phyloP scores from a whole-genome alignment of 2,329 filamentous ascomycete genomes.

The Xylaria sp. region DNA sequence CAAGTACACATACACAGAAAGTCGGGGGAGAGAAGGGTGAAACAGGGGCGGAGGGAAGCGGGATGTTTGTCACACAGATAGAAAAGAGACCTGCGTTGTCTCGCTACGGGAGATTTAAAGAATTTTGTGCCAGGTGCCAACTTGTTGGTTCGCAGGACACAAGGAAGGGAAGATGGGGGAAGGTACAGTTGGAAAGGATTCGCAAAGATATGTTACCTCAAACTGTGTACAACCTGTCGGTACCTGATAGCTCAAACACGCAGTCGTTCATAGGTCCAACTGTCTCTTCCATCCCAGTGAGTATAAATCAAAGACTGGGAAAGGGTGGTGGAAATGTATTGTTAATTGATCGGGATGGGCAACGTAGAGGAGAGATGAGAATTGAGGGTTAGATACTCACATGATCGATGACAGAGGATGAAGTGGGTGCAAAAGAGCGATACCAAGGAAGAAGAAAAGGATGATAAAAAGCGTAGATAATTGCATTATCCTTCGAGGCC shows the following conservation, averaged over 20 bases:
- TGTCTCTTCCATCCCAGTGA: not conserved
- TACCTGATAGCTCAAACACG: constrained; percentile 6
- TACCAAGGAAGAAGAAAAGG: not conserved
- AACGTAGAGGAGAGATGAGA: not conserved
- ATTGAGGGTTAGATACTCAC: not conserved
- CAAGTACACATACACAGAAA: constrained; percentile 18
- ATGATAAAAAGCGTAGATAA: not conserved
- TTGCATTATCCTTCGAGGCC: not conserved
- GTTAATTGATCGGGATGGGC: not conserved
- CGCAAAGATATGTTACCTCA: constrained; percentile 6
- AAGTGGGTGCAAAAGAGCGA: not conserved
- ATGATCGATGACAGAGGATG: not conserved
- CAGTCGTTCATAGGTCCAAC: not conserved
- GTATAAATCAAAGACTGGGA: constrained; percentile 7
- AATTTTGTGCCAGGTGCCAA: constrained; percentile 34
- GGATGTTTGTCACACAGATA: constrained; percentile 16
- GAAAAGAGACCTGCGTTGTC: constrained; percentile 25
- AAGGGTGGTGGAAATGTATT: not conserved
- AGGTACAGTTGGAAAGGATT: constrained; percentile 1
- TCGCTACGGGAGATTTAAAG: constrained; percentile 32
- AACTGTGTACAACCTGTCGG: not conserved
- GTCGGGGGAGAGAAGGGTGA: constrained; percentile 9
- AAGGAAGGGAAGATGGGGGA: not conserved
- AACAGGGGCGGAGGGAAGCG: constrained; percentile 3
- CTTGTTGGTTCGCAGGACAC: constrained; percentile 32